Evolutionary conservation across 2,329 filamentous ascomycete genomes (phyloP).

Genomic region (Fusarium algeriense): DNA sequence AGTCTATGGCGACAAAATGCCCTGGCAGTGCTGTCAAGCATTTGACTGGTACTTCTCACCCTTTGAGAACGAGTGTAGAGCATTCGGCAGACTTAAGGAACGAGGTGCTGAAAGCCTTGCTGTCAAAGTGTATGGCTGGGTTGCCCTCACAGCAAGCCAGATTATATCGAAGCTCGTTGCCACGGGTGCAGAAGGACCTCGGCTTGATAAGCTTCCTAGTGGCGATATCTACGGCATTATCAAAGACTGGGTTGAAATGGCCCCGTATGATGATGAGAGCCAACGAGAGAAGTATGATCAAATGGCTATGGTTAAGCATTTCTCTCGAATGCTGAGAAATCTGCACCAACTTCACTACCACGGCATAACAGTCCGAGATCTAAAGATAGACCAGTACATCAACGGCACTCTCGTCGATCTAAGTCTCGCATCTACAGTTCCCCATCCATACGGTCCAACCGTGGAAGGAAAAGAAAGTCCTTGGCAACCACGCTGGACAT

Average conservation of each 20-base stretch:
- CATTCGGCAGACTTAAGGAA: slow-evolving; percentile 11
- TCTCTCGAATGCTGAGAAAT: slow-evolving; percentile 12
- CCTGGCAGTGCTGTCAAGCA: background rate
- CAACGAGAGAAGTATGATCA: background rate
- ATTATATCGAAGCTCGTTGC: background rate
- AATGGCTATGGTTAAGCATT: background rate
- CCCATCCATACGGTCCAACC: slow-evolving; percentile 14
- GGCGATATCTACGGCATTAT: background rate
- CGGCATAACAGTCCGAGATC: slow-evolving; percentile 6
- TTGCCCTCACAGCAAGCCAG: background rate
- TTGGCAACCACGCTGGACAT: slow-evolving; percentile 7
- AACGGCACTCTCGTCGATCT: slow-evolving; percentile 23
- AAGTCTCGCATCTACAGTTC: slow-evolving; percentile 13
- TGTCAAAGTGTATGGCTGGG: slow-evolving; percentile 21
- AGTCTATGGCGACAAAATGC: background rate
- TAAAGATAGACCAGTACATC: slow-evolving; percentile 13
- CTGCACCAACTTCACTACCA: background rate
- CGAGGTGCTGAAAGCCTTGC: background rate
- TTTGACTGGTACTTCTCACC: slow-evolving; percentile 14
- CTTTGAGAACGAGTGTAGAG: slow-evolving; percentile 26
- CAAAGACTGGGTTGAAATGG: slow-evolving; percentile 25
- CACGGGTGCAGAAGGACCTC: background rate
- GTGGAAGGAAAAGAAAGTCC: too few relatives aligned
- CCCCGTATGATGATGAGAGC: background rate
- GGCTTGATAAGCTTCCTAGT: accelerated